Percentiles rank a stretch among this genome's conserved stretches.
Evolutionary conservation across 2,329 filamentous ascomycete species (phyloP).

Genomic region (Didymella keratinophila): DNA sequence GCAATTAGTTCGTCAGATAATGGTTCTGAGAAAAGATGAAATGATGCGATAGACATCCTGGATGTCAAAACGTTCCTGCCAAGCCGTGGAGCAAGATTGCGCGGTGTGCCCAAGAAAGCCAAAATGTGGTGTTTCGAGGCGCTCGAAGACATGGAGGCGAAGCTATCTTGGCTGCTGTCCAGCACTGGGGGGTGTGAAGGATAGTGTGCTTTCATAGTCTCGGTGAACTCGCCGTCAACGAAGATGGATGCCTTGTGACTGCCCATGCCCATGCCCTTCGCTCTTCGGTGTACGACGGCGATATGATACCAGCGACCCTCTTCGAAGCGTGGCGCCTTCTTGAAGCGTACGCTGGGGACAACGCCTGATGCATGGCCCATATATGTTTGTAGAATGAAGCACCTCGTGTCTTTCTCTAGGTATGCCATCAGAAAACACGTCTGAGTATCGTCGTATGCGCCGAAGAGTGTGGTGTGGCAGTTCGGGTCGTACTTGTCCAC

Average conservation of each 20-base stretch:
- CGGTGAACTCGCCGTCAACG: conserved; percentile 90
- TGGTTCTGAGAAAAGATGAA: conserved; percentile 85
- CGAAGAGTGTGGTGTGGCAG: conserved; percentile 93
- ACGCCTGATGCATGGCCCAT: conserved; percentile 71
- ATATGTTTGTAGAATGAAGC: conserved; percentile 96
- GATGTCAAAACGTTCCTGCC: conserved; percentile 77
- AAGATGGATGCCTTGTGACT: conserved; percentile 86
- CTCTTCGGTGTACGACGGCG: conserved; percentile 82
- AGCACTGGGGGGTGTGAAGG: conserved; percentile 75
- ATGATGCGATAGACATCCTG: conserved; percentile 88
- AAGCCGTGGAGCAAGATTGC: conserved; percentile 79
- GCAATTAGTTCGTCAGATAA: conserved; percentile 91
- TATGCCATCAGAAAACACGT: conserved; percentile 95
- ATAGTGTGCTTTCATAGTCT: conserved; percentile 89
- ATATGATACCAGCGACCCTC: conserved; percentile 91
- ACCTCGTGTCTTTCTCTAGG: conserved; percentile 88
- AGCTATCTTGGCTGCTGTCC: conserved; percentile 70
- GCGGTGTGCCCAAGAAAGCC: conserved; percentile 91
- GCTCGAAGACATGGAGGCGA: conserved; percentile 69
- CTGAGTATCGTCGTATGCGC: conserved; percentile 89
- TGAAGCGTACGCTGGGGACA: conserved; percentile 92
- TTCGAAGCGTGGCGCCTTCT: conserved; percentile 80
- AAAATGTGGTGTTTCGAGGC: conserved; percentile 75
- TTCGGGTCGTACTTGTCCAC: conserved; percentile 85
- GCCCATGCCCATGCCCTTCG: conserved; percentile 69